Conservation (phyloP, 1,284 basidiomycete species). For the Dichomitus squalens region DNA sequence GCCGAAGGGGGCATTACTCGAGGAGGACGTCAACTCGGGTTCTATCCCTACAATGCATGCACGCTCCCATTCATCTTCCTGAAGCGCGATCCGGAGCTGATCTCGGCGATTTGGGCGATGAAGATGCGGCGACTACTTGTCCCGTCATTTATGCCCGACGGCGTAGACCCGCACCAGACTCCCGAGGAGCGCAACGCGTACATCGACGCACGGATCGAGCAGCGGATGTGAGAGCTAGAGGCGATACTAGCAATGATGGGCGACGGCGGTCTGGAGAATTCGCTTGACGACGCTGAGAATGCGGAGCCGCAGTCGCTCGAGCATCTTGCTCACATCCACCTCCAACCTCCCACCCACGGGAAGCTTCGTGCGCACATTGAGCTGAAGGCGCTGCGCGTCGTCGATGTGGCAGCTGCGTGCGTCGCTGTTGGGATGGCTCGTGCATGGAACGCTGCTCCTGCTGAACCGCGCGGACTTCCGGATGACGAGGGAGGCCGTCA, state of each 20-base stretch:
- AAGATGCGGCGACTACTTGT: constrained; percentile 83
- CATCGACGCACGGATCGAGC: constrained; percentile 87
- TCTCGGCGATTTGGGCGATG: constrained; percentile 63
- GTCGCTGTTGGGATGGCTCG: constrained; percentile 85
- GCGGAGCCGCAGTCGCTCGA: constrained; percentile 30
- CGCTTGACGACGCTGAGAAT: constrained; percentile 48
- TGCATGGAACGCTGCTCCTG: constrained; percentile 89
- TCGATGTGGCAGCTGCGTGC: constrained; percentile 84
- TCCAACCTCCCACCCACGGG: constrained; percentile 62
- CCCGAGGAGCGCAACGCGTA: constrained; percentile 91
- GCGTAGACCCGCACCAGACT: constrained; percentile 90
- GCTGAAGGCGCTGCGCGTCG: constrained; percentile 88
- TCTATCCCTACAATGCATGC: constrained; percentile 96
- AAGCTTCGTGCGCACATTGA: constrained; percentile 94
- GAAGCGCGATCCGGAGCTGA: constrained; percentile 60
- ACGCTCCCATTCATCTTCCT: constrained; percentile 83
- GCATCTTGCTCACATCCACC: constrained; percentile 49
- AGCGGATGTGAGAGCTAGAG: constrained; percentile 91
- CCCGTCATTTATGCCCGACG: constrained; percentile 90
- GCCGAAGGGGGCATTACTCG: constrained; percentile 72
- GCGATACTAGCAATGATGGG: constrained; percentile 82
- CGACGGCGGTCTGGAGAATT: constrained; percentile 68
- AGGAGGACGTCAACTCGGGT: constrained; percentile 81
- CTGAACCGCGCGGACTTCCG: constrained; percentile 93
- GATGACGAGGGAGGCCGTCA: constrained; percentile 83